Conservation (phyloP, 345 rosid species). For the Syzygium grande region DNA sequence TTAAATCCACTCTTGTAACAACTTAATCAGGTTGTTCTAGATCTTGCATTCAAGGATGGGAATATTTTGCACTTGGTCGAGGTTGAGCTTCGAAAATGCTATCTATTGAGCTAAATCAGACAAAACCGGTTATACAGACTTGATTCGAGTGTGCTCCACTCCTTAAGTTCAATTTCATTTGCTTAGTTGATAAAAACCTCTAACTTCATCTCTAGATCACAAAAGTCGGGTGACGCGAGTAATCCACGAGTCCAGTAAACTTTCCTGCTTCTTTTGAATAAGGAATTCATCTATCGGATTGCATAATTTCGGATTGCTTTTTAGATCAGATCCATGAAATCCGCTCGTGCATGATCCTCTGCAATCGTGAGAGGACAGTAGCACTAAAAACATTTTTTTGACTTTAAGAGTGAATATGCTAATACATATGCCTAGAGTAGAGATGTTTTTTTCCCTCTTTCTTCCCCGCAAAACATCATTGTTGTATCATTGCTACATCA, state of each 20-base stretch:
- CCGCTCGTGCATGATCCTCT: background rate
- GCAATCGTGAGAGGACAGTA: background rate
- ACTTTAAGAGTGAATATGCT: background rate
- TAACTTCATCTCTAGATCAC: background rate
- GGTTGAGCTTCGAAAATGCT: background rate
- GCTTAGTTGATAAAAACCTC: fast-evolving
- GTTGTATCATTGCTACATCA: background rate
- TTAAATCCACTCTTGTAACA: background rate
- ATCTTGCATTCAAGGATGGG: background rate
- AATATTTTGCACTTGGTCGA: fast-evolving
- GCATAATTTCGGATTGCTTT: background rate
- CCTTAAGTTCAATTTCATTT: background rate
- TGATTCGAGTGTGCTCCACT: background rate
- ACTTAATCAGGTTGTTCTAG: background rate
- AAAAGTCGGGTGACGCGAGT: background rate
- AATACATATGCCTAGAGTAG: background rate
- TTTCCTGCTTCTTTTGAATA: background rate
- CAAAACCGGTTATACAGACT: fast-evolving
- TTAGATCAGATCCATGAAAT: background rate
- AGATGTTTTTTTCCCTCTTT: background rate
- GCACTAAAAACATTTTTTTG: too few relatives aligned
- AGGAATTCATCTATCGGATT: background rate
- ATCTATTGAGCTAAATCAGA: fast-evolving
- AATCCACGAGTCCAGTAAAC: background rate
- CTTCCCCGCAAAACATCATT: background rate